Percentiles rank a stretch among this genome's conserved stretches.
Conservation (phyloP, 495 filamentous ascomycete species). For the Sabuloglossum arenarium region DNA sequence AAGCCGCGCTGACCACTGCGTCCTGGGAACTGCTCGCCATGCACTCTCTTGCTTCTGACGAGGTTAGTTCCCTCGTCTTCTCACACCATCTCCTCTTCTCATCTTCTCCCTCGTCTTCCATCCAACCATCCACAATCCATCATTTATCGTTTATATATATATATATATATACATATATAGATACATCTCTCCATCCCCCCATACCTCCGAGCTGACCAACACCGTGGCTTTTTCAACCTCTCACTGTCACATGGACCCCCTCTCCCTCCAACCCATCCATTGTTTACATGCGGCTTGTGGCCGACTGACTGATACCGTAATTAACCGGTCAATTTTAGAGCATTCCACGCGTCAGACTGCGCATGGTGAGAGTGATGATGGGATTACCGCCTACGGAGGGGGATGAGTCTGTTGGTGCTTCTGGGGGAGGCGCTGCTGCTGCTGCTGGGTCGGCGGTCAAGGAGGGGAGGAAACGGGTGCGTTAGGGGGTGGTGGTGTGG, state of each 20-base stretch:
- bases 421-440: neutral
- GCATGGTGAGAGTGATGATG: slow-evolving; percentile 13
- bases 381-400: slow-evolving; percentile 8
- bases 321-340: no score
- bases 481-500: neutral
- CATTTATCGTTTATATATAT: no score
- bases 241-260: no score
- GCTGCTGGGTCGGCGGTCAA: neutral
- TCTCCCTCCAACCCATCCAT: no score
- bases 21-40: slow-evolving; percentile 14
- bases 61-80: slow-evolving; percentile 6
- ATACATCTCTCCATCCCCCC: no score
- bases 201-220: no score
- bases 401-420: neutral
- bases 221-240: no score
- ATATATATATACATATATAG: no score
- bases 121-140: no score
- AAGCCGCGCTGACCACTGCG: slow-evolving; percentile 10
- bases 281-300: no score
- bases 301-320: no score
- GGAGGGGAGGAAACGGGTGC: neutral
- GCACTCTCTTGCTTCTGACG: slow-evolving; percentile 8
- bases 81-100: neutral
- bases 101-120: no score
- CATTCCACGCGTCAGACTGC: slow-evolving; percentile 17